Base-by-base conservation (phyloP, 164 flowering plant genomes). In the Vitis vinifera region DNA sequence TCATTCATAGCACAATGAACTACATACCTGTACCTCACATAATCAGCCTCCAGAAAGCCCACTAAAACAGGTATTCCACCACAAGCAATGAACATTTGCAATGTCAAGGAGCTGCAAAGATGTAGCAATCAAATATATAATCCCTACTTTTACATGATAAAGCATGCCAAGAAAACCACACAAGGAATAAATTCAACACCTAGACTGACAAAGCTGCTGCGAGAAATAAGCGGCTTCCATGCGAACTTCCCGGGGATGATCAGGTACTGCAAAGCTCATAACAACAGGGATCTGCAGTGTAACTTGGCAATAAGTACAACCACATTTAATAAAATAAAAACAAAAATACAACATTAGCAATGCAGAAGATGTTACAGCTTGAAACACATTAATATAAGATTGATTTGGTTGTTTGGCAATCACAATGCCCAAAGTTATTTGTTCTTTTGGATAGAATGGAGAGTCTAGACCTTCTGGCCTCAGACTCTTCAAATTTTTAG, bases 81-180 rank as follows among this genome's bases (percentile, higher is more conserved):
- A 76, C 97, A 91, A 57, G 99, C 97, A 75, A 95, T 87, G 80
- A 95, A 93, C 98, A 95, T 95, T 81, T 95, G 99, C 82, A 95
- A 82, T 23, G 98, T 95, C 80, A 89, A 87, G 57, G 97, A 76
- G 80, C 99, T 95, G 92, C 76, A 84, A 37, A 37, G 44, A 37
- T 2, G 7, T 37, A 37, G 2, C 44, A 37, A 37, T 3, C 44
- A 37, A 37, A 6, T 37, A 37, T 37, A 37, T 37, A 29, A 49
- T 50, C 47, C 31, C 3, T 17, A 47, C 44, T 37, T 4, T 12
- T 17, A 37, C 29, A 63, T 17, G 59, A 62, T 48, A 53, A 48
- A 16, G 10, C 17, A 57, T 5, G n/a, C 23, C 55, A 55, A 29
- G 8, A 49, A 7, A 51, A 30, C 44, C 6, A 37, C n/a, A 31